These are phyloP conservation scores for Tubosaeta brunneosetosa DNA, from an alignment of 768 basidiomycete genomes.

Conservation along the genomic window DNA sequence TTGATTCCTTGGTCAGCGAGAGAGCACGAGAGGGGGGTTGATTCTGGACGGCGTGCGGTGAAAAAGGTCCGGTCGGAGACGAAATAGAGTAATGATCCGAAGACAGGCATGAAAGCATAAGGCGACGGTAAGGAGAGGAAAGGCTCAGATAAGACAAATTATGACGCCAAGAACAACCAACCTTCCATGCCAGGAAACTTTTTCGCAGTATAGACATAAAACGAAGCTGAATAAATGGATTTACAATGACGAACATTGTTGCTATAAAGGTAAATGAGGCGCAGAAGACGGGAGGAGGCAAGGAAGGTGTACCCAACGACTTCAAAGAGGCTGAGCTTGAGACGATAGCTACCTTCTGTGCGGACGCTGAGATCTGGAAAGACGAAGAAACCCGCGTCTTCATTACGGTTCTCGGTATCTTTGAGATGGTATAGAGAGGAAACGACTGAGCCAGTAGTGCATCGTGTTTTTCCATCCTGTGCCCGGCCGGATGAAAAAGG, in stretches of 20 bases:
- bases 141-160: constrained; percentile 21
- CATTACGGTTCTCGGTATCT: constrained; percentile 54
- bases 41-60: constrained; percentile 46
- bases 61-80: constrained; percentile 7
- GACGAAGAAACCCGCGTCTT: constrained; percentile 91
- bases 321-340: constrained; percentile 77
- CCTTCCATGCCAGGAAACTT: constrained; percentile 97
- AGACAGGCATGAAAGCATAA: constrained; percentile 8
- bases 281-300: constrained; percentile 3
- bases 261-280: constrained; percentile 33
- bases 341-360: constrained; percentile 82
- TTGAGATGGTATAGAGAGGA: constrained; percentile 90
- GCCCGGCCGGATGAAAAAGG: background rate
- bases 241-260: constrained; percentile 88
- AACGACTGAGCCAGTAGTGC: constrained; percentile 88
- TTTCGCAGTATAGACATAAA: constrained; percentile 95
- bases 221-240: constrained; percentile 80
- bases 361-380: constrained; percentile 92
- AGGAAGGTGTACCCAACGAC: constrained; percentile 72
- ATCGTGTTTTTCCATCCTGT: constrained; percentile 85
- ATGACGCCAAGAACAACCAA: constrained; percentile 31
- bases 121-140: constrained; percentile 10
- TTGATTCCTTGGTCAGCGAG: constrained; percentile 96
- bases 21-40: constrained; percentile 82
- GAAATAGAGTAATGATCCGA: constrained; percentile 18